phyloP scores from a whole-genome alignment of 306 rosid genomes.

The Quercus parvula region DNA sequence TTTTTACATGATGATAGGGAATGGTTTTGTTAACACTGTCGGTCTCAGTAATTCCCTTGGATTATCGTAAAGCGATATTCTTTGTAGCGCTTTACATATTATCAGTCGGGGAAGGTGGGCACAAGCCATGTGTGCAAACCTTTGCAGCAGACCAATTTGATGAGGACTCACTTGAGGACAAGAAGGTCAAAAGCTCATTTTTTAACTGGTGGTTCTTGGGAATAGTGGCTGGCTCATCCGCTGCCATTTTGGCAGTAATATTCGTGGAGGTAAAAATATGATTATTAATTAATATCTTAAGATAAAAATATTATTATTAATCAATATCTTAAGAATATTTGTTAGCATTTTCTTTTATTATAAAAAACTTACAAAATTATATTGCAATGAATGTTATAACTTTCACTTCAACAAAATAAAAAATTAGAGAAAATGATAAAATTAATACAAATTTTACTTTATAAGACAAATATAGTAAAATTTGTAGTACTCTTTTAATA shows the following conservation, averaged over 20 bases:
- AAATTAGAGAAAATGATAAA: too few species aligned
- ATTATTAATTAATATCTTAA: background rate
- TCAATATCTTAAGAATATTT: too few species aligned
- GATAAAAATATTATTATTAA: conserved; percentile 25
- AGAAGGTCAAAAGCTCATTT: conserved; percentile 59
- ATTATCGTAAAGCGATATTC: conserved; percentile 6
- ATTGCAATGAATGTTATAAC: too few species aligned
- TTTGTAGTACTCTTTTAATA: too few species aligned
- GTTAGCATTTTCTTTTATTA: too few species aligned
- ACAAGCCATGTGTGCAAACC: conserved; percentile 73
- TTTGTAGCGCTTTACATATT: conserved; percentile 37
- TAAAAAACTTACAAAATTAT: too few species aligned
- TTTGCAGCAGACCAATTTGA: conserved; percentile 86
- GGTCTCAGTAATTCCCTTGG: conserved; percentile 28
- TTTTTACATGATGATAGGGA: conserved; percentile 25
- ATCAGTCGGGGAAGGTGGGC: conserved; percentile 70
- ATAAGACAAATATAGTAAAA: too few species aligned
- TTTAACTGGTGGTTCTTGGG: conserved; percentile 79
- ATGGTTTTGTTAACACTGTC: conserved; percentile 52
- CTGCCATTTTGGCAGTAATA: conserved; percentile 39
- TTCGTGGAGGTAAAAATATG: conserved; percentile 53
- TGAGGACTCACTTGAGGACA: conserved; percentile 52
- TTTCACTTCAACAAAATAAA: too few species aligned
- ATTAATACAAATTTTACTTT: too few species aligned
- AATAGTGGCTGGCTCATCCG: conserved; percentile 44